Base-by-base conservation (phyloP, 139 green algal species). In the Microglena sp. region DNA sequence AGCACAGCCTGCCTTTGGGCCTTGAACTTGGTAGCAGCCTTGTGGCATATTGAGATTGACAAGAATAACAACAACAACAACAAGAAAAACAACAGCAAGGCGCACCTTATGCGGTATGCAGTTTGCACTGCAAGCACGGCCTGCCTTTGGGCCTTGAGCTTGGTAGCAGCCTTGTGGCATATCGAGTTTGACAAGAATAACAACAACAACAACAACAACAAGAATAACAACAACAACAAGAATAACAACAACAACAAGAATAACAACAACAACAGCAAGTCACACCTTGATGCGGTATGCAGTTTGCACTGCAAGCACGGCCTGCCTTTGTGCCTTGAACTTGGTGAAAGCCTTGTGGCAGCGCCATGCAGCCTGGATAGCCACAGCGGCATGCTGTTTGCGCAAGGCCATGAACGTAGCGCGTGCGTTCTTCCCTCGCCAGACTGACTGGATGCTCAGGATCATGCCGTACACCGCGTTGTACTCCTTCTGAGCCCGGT, bases 371-470 rank as follows among this genome's bases (percentile, higher is more conserved):
- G 69, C 45, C 60, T 77, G 72, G 55, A 81, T 67, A 28, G 45
- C 44, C 28, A 69, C 6, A 4, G 65, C 66, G 4, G 74, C 74
- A 18, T 59, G 61, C 65, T 70, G 53, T 26, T 66, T 65, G 24
- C 66, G 60, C 61, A 76, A 35, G 24, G 61, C 45, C 40, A 69
- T 56, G 8, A 77, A 68, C 32, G 53, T 54, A 45, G 71, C 45
- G 33, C 75, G 71, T 1, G 70, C 67, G 31, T 71, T 82, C 67
- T 67, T 67, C 40, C 77, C 64, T 24, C 77, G 72, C 64, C 72
- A 80, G 34, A 75, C 73, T 69, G 69, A 73, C 69, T 83, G 73
- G 53, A 82, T 72, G 15, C 40, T 29, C 70, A 76, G 67, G 24
- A 76, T 59, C n/a, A 72, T 46, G 45, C 69, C 66, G 58, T 36